Conservation (phyloP, 2,329 filamentous ascomycete genomes). For the Trichoderma sp. region DNA sequence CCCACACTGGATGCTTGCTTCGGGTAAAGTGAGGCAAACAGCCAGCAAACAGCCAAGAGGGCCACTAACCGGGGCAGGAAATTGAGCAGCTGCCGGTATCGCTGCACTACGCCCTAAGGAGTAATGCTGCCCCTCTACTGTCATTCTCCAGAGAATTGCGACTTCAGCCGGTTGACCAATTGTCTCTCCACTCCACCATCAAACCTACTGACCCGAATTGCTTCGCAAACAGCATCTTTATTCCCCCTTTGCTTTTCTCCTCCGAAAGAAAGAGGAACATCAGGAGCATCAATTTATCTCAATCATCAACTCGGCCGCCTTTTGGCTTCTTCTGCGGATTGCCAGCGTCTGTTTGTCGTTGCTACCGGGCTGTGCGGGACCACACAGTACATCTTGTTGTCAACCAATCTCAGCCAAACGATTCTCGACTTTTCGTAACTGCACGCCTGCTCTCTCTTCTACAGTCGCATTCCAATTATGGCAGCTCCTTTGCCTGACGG, state of each 20-base stretch:
- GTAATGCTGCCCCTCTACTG: slow-evolving; percentile 10
- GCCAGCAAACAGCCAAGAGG: neutral
- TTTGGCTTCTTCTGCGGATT: neutral
- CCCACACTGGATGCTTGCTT: neutral
- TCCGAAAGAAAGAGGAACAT: neutral
- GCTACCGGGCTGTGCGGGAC: neutral
- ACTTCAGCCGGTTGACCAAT: neutral
- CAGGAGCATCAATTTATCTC: neutral
- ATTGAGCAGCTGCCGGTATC: slow-evolving; percentile 4
- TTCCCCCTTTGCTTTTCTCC: neutral
- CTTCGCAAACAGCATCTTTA: neutral
- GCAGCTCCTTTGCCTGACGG: slow-evolving; percentile 28
- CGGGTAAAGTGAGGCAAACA: neutral
- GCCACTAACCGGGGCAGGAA: neutral
- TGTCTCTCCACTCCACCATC: neutral
- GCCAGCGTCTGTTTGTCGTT: neutral
- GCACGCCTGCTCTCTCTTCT: neutral
- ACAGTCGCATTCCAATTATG: slow-evolving; percentile 25
- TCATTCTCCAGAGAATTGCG: slow-evolving; percentile 11
- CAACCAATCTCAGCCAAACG: neutral
- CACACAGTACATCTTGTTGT: neutral
- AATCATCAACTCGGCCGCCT: neutral
- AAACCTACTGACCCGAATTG: neutral
- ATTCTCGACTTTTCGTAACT: neutral
- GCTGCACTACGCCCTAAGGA: neutral